phyloP scores from a whole-genome alignment of 805 yeast genomes.

The Candida ovalis region DNA sequence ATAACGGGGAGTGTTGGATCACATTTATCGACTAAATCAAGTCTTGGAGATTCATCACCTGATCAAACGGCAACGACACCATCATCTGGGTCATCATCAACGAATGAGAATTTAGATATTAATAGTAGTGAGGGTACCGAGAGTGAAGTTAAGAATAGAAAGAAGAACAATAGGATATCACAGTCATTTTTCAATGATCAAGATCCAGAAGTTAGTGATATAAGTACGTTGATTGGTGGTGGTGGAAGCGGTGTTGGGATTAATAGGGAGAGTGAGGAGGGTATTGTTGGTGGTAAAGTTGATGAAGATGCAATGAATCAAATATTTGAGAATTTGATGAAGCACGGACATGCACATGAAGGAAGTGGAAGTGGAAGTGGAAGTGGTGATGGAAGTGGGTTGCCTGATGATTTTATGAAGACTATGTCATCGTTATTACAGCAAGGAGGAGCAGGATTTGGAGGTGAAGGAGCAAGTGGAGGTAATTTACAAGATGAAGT shows the following conservation, averaged over 20 bases:
- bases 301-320: constrained; percentile 17
- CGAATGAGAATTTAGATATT: background rate
- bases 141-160: background rate
- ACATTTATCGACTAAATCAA: constrained; percentile 33
- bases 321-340: constrained; percentile 16
- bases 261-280: background rate
- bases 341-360: constrained; percentile 13
- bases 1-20: constrained; percentile 40
- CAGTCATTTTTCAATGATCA: constrained; percentile 13
- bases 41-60: constrained; percentile 17
- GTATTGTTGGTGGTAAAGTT: too few species aligned
- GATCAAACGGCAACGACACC: constrained; percentile 11
- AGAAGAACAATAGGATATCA: constrained; percentile 13
- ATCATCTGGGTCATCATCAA: constrained; percentile 3
- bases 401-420: constrained; percentile 30
- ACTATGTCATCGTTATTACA: constrained; percentile 24
- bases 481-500: background rate
- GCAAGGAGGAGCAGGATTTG: constrained; percentile 7
- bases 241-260: too few species aligned
- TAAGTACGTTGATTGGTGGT: constrained; percentile 10
- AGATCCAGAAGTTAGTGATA: constrained; percentile 25
- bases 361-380: background rate
- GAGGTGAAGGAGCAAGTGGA: constrained; percentile 3
- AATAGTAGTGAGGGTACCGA: too few species aligned
- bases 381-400: background rate